Evolutionary conservation across 352 stramenopile genomes (phyloP).

Genomic region (Globisporangium orthogonon): DNA sequence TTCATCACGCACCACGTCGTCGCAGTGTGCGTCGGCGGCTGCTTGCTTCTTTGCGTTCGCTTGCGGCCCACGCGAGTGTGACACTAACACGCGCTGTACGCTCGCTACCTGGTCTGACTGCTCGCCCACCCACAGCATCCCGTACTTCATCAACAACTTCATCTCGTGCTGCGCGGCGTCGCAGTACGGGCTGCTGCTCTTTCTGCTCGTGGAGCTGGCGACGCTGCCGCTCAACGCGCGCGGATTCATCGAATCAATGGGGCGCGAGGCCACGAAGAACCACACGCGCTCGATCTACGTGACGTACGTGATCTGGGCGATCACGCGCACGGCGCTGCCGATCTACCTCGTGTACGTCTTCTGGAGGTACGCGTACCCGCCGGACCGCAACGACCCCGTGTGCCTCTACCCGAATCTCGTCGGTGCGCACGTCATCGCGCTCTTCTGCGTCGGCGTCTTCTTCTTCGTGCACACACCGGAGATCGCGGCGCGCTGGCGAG

Average conservation of each 20-base stretch:
- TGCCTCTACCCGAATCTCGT: slow-evolving; percentile 77
- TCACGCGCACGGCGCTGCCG: slow-evolving; percentile 64
- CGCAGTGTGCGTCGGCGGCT: slow-evolving; percentile 47
- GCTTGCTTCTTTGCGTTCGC: background rate
- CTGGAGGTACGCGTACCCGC: slow-evolving; percentile 66
- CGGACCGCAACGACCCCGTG: slow-evolving; percentile 62
- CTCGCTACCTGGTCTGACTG: background rate
- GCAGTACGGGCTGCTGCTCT: slow-evolving; percentile 71
- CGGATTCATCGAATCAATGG: slow-evolving; percentile 68
- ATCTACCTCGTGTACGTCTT: slow-evolving; percentile 75
- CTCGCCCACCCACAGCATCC: slow-evolving; percentile 28
- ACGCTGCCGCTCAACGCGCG: slow-evolving; percentile 72
- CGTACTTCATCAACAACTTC: slow-evolving; percentile 87
- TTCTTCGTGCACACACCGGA: slow-evolving; percentile 78
- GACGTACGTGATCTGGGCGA: slow-evolving; percentile 70
- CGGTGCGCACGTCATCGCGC: slow-evolving; percentile 66
- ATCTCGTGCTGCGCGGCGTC: slow-evolving; percentile 69
- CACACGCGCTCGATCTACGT: slow-evolving; percentile 67
- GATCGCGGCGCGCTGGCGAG: slow-evolving; percentile 31
- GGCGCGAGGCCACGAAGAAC: slow-evolving; percentile 51
- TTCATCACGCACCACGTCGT: slow-evolving; percentile 79
- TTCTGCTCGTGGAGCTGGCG: slow-evolving; percentile 73
- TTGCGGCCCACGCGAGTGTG: background rate
- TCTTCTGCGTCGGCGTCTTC: slow-evolving; percentile 80
- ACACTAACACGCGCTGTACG: background rate